A percentile compares a stretch with the other conserved stretches of the same genome.
Evolutionary conservation across 2,329 filamentous ascomycete species (phyloP).

Genomic region (Penicillium sp.): DNA sequence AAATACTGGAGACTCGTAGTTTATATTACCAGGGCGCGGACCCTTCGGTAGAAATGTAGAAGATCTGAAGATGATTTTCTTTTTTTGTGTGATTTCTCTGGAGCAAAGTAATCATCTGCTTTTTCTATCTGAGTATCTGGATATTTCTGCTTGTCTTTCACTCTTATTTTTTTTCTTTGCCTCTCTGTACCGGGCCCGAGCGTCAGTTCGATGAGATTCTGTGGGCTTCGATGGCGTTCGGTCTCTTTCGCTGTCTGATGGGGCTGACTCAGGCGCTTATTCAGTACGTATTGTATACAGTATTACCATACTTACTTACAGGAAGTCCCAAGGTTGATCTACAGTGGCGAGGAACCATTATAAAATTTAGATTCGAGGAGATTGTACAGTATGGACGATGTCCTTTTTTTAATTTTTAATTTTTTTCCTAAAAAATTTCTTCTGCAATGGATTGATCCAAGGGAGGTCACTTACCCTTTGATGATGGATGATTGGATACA

Average conservation of each 20-base stretch:
- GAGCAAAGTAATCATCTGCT: background rate
- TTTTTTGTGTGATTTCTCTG: background rate
- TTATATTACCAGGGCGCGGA: slow-evolving; percentile 19
- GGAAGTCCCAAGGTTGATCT: background rate
- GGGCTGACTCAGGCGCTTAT: slow-evolving; percentile 18
- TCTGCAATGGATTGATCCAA: too few relatives aligned
- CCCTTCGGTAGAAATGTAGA: background rate
- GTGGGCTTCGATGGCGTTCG: slow-evolving; percentile 37
- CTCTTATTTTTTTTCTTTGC: background rate
- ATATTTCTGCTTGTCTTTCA: background rate
- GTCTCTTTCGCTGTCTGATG: slow-evolving; percentile 21
- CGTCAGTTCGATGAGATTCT: slow-evolving; percentile 33
- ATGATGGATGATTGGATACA: too few relatives aligned
- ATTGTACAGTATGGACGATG: background rate
- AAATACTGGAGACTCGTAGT: slow-evolving; percentile 12
- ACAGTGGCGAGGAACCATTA: background rate
- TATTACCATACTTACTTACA: too few relatives aligned
- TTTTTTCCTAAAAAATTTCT: too few relatives aligned
- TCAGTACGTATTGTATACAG: too few relatives aligned
- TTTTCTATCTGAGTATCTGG: background rate
- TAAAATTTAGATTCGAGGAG: background rate
- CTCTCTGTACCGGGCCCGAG: slow-evolving; percentile 30
- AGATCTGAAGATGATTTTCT: background rate
- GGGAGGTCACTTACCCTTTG: too few relatives aligned
- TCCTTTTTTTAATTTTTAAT: background rate